Evolutionary conservation across 2,329 filamentous ascomycete genomes (phyloP).

Genomic region (Immersiporthe knoxdaviesiana): DNA sequence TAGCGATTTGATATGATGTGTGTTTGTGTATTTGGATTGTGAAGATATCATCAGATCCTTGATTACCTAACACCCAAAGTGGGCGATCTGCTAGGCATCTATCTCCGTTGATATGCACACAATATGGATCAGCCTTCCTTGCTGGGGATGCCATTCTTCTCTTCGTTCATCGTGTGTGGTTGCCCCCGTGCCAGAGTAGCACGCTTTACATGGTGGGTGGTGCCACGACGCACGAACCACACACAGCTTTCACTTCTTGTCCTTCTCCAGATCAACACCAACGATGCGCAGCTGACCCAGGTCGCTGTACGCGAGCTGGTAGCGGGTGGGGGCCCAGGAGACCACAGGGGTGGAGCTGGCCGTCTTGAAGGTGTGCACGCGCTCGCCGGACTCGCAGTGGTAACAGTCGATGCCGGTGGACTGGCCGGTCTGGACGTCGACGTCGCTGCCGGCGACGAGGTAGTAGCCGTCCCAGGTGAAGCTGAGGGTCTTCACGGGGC

Average conservation of each 20-base stretch:
- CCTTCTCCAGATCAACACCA: constrained; percentile 53
- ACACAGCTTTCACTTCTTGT: constrained; percentile 44
- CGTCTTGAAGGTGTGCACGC: constrained; percentile 73
- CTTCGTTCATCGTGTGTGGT: neutral
- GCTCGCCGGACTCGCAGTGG: constrained; percentile 74
- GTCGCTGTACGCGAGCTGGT: constrained; percentile 75
- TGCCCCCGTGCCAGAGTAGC: neutral
- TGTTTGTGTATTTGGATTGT: neutral
- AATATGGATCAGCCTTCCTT: neutral
- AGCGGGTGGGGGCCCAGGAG: constrained; percentile 75
- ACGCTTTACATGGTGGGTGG: no score
- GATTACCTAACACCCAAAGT: neutral
- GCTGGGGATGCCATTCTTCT: neutral
- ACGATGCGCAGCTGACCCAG: constrained; percentile 70
- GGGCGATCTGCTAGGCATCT: neutral
- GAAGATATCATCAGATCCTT: neutral
- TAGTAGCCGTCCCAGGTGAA: constrained; percentile 81
- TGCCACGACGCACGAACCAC: neutral
- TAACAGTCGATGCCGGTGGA: constrained; percentile 68
- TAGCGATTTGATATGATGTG: neutral
- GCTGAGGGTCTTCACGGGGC: constrained; percentile 70
- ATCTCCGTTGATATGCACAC: neutral
- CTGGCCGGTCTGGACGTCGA: constrained; percentile 44
- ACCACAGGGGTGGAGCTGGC: constrained; percentile 66
- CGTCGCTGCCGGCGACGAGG: constrained; percentile 71